Percentiles rank a stretch among this genome's conserved stretches.
Conservation (phyloP, 176 grass and related monocot genomes). For the Alloteropsis semialata region DNA sequence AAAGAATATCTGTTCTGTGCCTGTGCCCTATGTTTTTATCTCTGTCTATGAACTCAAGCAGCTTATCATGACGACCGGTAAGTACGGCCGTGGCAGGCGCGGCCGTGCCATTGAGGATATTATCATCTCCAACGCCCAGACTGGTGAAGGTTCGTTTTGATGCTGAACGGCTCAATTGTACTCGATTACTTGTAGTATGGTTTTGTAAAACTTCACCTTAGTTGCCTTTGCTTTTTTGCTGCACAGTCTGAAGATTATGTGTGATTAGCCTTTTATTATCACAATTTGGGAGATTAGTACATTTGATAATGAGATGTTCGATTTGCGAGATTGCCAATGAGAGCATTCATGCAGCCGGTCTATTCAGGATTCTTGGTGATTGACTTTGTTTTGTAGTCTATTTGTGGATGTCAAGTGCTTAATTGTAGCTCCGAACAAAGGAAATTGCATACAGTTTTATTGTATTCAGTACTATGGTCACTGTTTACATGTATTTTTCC, state of each 20-base stretch:
- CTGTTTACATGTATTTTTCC: neutral
- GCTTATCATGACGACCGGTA: slow-evolving; percentile 35
- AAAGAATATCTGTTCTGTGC: slow-evolving; percentile 45
- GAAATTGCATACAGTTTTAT: too few species aligned
- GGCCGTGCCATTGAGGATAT: slow-evolving; percentile 43
- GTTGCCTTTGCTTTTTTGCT: neutral
- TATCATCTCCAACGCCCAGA: slow-evolving; percentile 43
- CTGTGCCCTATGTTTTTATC: slow-evolving; percentile 31
- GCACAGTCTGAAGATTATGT: neutral
- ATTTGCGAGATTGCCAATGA: too few species aligned
- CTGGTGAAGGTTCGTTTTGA: slow-evolving; percentile 52
- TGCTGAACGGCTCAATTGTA: neutral
- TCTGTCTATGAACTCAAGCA: slow-evolving; percentile 51
- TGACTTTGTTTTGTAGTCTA: neutral
- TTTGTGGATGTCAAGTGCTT: neutral
- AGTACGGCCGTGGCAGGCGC: slow-evolving; percentile 28
- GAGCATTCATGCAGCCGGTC: neutral
- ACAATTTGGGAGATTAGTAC: neutral
- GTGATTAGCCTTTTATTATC: too few species aligned
- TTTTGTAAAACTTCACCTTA: neutral
- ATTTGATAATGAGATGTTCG: neutral
- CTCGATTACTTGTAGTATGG: neutral
- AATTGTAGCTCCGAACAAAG: neutral
- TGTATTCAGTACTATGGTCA: neutral
- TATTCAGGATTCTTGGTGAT: too few species aligned